Evolutionary conservation across 768 basidiomycete genomes (phyloP).

Genomic region (Hysterangium stoloniferum): DNA sequence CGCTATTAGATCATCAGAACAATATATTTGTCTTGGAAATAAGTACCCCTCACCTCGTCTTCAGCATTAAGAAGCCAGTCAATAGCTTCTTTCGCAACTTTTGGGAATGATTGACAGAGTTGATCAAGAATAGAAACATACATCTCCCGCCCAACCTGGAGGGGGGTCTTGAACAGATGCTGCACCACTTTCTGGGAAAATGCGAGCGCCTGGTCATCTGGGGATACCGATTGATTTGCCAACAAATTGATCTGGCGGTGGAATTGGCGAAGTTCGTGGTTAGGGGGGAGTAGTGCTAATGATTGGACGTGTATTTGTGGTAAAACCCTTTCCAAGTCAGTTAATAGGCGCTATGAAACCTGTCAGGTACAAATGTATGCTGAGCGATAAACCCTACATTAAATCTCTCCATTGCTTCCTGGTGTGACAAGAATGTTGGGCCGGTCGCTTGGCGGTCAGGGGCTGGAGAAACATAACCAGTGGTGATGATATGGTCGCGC

Average conservation of each 20-base stretch:
- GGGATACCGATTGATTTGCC: constrained; percentile 71
- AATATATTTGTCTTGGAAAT: not conserved
- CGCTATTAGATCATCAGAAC: constrained; percentile 43
- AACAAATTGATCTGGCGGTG: constrained; percentile 77
- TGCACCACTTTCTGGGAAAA: constrained; percentile 98
- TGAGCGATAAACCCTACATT: constrained; percentile 37
- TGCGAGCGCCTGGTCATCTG: constrained; percentile 77
- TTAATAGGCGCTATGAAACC: constrained; percentile 36
- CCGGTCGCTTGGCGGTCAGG: constrained; percentile 32
- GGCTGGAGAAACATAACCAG: constrained; percentile 49
- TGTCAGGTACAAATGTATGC: not conserved
- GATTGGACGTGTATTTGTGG: constrained; percentile 66
- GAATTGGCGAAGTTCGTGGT: constrained; percentile 80
- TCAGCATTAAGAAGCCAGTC: constrained; percentile 96
- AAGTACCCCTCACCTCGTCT: constrained; percentile 71
- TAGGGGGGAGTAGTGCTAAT: constrained; percentile 62
- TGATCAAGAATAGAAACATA: constrained; percentile 87
- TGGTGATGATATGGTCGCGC: constrained; percentile 33
- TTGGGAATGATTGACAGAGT: constrained; percentile 80
- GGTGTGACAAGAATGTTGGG: constrained; percentile 48
- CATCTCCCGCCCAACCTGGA: constrained; percentile 83
- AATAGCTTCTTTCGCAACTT: constrained; percentile 93
- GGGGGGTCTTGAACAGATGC: constrained; percentile 81
- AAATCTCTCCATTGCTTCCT: constrained; percentile 88
- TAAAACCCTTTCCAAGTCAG: constrained; percentile 77